A percentile compares a stretch with the other conserved stretches of the same genome.
Evolutionary conservation across 805 yeast genomes (phyloP).

Genomic region (Yamadazyma olivae): DNA sequence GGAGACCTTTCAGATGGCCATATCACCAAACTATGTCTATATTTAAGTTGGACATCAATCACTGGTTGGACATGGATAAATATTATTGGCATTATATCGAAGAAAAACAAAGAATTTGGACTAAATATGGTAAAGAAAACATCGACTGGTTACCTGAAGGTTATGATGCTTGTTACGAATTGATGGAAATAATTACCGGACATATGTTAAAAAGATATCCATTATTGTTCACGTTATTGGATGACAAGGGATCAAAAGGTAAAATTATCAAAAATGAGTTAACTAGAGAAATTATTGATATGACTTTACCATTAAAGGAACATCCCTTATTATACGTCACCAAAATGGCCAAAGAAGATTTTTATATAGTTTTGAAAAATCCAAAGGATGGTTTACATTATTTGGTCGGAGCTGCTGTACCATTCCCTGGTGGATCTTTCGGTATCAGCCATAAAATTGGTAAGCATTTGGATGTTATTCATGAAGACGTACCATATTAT

Average conservation of each 20-base stretch:
- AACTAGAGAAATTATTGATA: constrained; percentile 60
- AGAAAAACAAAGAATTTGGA: constrained; percentile 59
- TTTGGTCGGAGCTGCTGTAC: constrained; percentile 70
- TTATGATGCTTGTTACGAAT: constrained; percentile 57
- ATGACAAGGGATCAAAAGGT: constrained; percentile 42
- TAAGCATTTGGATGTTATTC: constrained; percentile 59
- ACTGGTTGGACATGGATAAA: constrained; percentile 80
- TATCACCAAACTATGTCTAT: constrained; percentile 79
- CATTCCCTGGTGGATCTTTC: constrained; percentile 77
- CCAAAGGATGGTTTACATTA: constrained; percentile 56
- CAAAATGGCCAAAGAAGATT: constrained; percentile 74
- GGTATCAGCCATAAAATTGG: constrained; percentile 62
- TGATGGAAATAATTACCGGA: constrained; percentile 58
- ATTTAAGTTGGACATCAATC: constrained; percentile 66
- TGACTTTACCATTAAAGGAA: constrained; percentile 56
- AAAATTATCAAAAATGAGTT: constrained; percentile 55
- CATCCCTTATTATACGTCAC: constrained; percentile 63
- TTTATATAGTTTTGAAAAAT: constrained; percentile 58
- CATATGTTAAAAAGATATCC: constrained; percentile 67
- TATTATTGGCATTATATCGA: constrained; percentile 64
- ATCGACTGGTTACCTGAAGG: constrained; percentile 67
- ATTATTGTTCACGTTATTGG: constrained; percentile 48
- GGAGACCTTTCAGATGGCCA: constrained; percentile 82
- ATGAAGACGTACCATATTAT: constrained; percentile 68
- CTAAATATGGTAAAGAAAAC: constrained; percentile 57